Evolutionary conservation across 2,329 filamentous ascomycete genomes (phyloP), one percentile per base, ranked within the genome.

Genomic region (Chrysoporthe cubensis): DNA sequence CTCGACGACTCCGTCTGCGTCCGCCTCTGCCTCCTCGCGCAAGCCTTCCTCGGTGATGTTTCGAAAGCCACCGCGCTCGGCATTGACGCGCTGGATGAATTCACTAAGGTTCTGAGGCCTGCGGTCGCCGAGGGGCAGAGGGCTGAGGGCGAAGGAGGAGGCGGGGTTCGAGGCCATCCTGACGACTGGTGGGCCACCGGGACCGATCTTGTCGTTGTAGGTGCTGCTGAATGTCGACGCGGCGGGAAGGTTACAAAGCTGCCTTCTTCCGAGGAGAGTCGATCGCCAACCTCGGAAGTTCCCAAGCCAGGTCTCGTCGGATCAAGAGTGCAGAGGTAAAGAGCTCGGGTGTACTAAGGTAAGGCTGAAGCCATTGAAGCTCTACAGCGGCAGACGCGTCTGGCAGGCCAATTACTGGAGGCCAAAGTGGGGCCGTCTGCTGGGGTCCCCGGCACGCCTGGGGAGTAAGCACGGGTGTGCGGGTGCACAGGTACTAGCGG

Each of bases 1-100:
- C 76, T 78, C 76, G 21, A 71, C 70, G 13, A 69, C 71, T n/a
- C 71, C 75, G 72, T 69, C 76, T 69, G 71, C 81, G 79, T 82
- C 77, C 54, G 82, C 75, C 79, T 82, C 78, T 54, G 82, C 75
- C 74, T 96, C 90, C 46, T 90, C 86, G 62, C 85, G 85, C 48
- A 98, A 81, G 56, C 88, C 85, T 62, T 88, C 85, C 77, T 97
- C 92, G 62, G 89, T 92, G 71, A 98, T 84, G 73, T 90, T 85
- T 68, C 93, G 90, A 76, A 98, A 96, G 34, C 93, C 92, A 16
- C 92, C 93, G 69, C 91, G 90, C 74, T 96, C 90, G 56, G 82
- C 79, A 72, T 94, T 91, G 74, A 97, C 90, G 72, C 94, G 93
- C 67, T 86, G 82, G 72, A 97, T 93, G 72, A 95, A 90, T 59